Base-by-base conservation (phyloP, 805 yeast species). In the Starmerella kuoi region DNA sequence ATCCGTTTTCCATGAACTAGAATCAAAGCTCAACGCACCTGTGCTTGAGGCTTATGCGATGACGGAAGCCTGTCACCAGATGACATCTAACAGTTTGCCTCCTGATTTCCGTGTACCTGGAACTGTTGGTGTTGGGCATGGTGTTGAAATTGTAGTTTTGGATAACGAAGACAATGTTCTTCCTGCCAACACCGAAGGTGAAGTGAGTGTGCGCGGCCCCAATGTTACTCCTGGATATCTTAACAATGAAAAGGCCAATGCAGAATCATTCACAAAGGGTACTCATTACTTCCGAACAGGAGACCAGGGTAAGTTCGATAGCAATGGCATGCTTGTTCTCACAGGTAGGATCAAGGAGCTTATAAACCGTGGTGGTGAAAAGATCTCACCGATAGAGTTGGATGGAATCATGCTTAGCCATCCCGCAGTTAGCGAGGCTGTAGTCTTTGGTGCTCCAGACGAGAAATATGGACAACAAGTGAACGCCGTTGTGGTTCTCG, bases 51-150 rank as follows among this genome's bases (percentile, higher is more conserved):
- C 86, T 0, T 79, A 79, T 55, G 86, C 85, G 4, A 78, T 79
- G 84, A 79, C 86, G 2, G 87, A 79, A 56, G 83, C 83, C 1
- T 69, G 82, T n/a, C 86, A 79, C 58, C 85, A 79, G 58, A 79
- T 79, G 77, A 74, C 82, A 9, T 77, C 85, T 2, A 79, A 79
- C 59, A 69, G 72, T 49, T 60, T 77, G 32, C 82, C 83, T 28
- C 77, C 79, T 9, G 79, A 77, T 12, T 58, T 67, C 46, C 67
- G 83, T 48, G 73, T 71, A 59, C 74, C 84, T 8, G 84, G 85
- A 14, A 76, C 85, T 4, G 85, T 79, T 19, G 84, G 85, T 4
- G 75, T 70, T 45, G 81, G 83, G 7, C 78, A 75, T 51, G 84
- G 84, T 27, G 82, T 77, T 8, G 72, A 75, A 39, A 67, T 77